Conservation (phyloP, 2,329 filamentous ascomycete genomes). For the Kalmusia sp. region DNA sequence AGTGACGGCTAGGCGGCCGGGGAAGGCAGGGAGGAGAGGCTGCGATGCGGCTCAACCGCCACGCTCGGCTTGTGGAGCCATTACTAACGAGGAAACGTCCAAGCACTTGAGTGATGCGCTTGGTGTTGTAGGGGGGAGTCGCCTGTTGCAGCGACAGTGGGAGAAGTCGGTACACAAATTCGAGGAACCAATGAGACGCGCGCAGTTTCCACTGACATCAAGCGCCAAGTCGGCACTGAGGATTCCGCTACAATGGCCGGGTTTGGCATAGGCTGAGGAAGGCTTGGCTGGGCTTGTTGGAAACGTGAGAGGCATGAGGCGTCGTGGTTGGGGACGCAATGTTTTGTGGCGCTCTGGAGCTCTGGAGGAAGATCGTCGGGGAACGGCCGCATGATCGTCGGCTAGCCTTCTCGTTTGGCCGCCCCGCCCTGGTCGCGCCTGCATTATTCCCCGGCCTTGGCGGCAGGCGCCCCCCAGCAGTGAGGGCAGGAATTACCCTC, state of each 20-base stretch:
- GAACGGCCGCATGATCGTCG: slow-evolving; percentile 2
- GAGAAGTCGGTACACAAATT: slow-evolving; percentile 35
- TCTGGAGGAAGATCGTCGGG: background rate
- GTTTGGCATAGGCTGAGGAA: slow-evolving; percentile 13
- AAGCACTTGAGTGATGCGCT: slow-evolving; percentile 28
- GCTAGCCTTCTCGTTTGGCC: background rate
- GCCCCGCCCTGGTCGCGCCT: no score
- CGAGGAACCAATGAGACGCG: slow-evolving; percentile 32
- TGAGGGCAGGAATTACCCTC: background rate
- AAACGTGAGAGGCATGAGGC: slow-evolving; percentile 28
- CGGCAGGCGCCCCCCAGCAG: background rate
- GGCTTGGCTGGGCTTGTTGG: slow-evolving; percentile 32
- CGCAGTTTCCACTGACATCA: slow-evolving; percentile 24
- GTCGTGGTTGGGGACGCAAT: slow-evolving; percentile 21
- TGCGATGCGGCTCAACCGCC: slow-evolving; percentile 41
- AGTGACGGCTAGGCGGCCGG: slow-evolving; percentile 19
- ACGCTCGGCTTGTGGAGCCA: slow-evolving; percentile 30
- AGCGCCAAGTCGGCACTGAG: slow-evolving; percentile 33
- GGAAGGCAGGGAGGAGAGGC: slow-evolving; percentile 17
- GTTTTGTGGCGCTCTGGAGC: slow-evolving; percentile 13
- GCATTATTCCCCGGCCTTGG: slow-evolving; percentile 9
- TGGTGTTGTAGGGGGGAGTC: slow-evolving; percentile 25
- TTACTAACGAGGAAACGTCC: slow-evolving; percentile 20
- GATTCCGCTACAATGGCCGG: slow-evolving; percentile 11
- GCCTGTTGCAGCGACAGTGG: slow-evolving; percentile 40